phyloP scores from a whole-genome alignment of 257 asterid genomes.

The Sherardia arvensis region DNA sequence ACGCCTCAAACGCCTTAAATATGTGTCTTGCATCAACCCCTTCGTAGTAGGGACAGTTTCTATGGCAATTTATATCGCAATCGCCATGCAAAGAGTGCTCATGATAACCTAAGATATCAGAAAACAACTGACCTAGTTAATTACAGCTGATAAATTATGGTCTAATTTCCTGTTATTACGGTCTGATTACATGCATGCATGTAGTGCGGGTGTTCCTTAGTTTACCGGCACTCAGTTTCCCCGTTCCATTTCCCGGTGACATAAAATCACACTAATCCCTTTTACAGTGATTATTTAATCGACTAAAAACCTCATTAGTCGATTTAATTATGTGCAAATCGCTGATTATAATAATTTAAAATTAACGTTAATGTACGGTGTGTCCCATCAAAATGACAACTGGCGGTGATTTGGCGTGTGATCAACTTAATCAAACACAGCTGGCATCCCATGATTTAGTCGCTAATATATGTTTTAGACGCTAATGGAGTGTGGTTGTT shows the following conservation, averaged over 20 bases:
- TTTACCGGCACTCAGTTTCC: constrained; percentile 19
- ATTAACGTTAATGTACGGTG: constrained; percentile 3
- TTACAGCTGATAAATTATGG: constrained; percentile 1
- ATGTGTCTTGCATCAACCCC: too few species aligned
- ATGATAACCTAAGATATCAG: neutral
- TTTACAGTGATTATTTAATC: neutral
- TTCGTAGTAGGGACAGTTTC: too few species aligned
- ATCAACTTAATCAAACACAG: constrained; percentile 11
- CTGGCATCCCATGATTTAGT: constrained; percentile 21
- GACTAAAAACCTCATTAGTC: neutral
- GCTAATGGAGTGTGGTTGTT: neutral
- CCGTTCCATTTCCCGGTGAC: constrained; percentile 32
- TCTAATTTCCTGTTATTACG: constrained; percentile 27
- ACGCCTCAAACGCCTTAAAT: too few species aligned
- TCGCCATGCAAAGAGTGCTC: too few species aligned
- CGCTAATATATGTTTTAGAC: constrained; percentile 12
- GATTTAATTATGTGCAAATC: neutral
- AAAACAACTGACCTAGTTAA: too few species aligned
- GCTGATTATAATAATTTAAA: neutral
- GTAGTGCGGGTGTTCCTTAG: constrained; percentile 33
- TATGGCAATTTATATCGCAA: too few species aligned
- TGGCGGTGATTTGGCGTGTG: constrained; percentile 15
- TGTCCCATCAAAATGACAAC: constrained; percentile 15
- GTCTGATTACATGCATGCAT: constrained; percentile 28
- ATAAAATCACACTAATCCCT: neutral